A percentile compares a stretch with the other conserved stretches of the same genome.
Evolutionary conservation across 2,329 filamentous ascomycete species (phyloP).

Genomic region (Alternaria sp.): DNA sequence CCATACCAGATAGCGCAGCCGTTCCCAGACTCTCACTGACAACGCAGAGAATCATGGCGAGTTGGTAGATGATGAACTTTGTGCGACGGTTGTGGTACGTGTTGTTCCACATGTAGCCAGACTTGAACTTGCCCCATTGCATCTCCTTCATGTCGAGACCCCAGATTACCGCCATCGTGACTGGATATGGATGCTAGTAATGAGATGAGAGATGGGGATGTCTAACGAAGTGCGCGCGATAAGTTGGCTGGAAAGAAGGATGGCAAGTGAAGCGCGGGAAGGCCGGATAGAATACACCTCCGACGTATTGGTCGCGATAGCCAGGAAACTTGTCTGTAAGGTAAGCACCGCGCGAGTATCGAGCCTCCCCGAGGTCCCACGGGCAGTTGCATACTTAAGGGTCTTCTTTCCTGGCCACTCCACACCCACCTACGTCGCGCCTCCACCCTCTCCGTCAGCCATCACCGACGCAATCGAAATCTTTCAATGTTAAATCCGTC

Average conservation of each 20-base stretch:
- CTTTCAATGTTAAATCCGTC: neutral
- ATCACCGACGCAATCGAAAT: neutral
- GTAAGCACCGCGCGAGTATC: neutral
- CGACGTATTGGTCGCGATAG: neutral
- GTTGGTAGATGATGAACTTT: slow-evolving; percentile 66
- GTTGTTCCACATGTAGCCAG: slow-evolving; percentile 64
- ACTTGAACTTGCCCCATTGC: slow-evolving; percentile 65
- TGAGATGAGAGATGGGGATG: neutral
- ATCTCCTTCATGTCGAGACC: slow-evolving; percentile 64
- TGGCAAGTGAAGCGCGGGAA: neutral
- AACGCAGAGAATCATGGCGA: slow-evolving; percentile 64
- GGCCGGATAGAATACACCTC: neutral
- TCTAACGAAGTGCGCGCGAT: neutral
- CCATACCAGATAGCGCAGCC: slow-evolving; percentile 59
- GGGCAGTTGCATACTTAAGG: slow-evolving; percentile 1
- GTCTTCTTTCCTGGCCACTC: neutral
- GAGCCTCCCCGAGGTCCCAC: neutral
- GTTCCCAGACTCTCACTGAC: slow-evolving; percentile 64
- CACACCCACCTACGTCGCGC: neutral
- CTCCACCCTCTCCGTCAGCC: neutral
- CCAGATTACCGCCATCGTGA: slow-evolving; percentile 58
- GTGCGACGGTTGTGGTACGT: slow-evolving; percentile 62
- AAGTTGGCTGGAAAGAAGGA: neutral
- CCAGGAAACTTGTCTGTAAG: neutral
- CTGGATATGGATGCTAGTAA: neutral